These are phyloP conservation scores for Phyllosticta ampelicida DNA, from an alignment of 2,329 filamentous ascomycete genomes.

Conservation along the genomic window DNA sequence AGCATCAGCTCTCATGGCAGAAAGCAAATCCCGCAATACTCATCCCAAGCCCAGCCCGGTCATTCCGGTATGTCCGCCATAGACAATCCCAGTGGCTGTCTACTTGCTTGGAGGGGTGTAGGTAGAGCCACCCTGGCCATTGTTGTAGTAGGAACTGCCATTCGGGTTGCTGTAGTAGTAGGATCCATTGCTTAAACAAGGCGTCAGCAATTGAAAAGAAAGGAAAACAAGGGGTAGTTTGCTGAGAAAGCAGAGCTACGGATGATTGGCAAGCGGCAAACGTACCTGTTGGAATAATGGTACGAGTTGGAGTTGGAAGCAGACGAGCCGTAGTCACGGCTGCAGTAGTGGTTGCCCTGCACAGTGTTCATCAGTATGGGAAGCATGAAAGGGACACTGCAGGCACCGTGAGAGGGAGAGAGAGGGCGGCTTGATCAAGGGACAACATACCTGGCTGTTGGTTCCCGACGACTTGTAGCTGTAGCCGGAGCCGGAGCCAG, in stretches of 20 bases:
- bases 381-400: not conserved
- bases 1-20: not conserved
- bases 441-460: slow-evolving; percentile 23
- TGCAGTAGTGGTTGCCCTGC: slow-evolving; percentile 31
- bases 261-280: no score
- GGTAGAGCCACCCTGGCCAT: slow-evolving; percentile 21
- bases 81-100: not conserved
- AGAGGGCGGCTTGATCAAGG: not conserved
- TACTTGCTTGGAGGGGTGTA: slow-evolving; percentile 16
- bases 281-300: slow-evolving; percentile 29
- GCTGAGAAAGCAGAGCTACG: no score
- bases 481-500: slow-evolving; percentile 6
- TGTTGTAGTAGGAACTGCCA: slow-evolving; percentile 29
- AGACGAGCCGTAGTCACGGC: slow-evolving; percentile 25
- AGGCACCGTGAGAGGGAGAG: not conserved
- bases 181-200: slow-evolving; percentile 16
- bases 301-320: slow-evolving; percentile 28
- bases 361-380: not conserved
- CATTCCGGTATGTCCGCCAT: not conserved
- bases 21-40: not conserved
- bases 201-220: not conserved
- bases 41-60: not conserved
- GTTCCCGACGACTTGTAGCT: slow-evolving; percentile 30
- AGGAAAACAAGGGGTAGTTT: not conserved
- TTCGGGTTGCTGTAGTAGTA: slow-evolving; percentile 31